These are phyloP conservation scores for Cadophora sp. DNA, from an alignment of 2,329 filamentous ascomycete genomes.

Conservation along the genomic window DNA sequence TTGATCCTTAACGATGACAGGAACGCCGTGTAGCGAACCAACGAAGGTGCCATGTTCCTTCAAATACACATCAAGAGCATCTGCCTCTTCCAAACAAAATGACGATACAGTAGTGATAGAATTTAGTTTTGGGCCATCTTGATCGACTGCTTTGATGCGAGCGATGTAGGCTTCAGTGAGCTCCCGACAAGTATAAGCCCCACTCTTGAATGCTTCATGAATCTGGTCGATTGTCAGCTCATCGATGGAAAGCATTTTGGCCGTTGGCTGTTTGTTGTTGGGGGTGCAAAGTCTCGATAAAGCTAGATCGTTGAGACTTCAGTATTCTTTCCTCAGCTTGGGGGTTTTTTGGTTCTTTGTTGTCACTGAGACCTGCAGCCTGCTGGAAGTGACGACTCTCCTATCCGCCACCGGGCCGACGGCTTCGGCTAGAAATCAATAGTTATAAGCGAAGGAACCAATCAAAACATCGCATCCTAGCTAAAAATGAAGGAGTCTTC, in stretches of 20 bases:
- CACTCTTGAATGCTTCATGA: conserved; percentile 25
- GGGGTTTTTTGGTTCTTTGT: too few relatives aligned
- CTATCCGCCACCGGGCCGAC: conserved; percentile 7
- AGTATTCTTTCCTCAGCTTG: too few relatives aligned
- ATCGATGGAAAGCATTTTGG: conserved; percentile 25
- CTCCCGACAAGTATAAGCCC: conserved; percentile 28
- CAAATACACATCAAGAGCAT: conserved; percentile 22
- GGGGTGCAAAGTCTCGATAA: neutral
- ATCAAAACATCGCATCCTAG: neutral
- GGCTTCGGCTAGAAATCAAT: conserved; percentile 15
- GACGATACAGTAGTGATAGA: conserved; percentile 25
- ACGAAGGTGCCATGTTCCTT: conserved; percentile 25
- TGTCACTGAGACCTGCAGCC: too few relatives aligned
- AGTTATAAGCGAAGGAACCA: conserved; percentile 2
- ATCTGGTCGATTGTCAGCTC: conserved; percentile 30
- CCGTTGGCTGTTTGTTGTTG: neutral
- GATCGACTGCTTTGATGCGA: conserved; percentile 27
- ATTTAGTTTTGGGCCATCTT: conserved; percentile 27
- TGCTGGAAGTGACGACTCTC: neutral
- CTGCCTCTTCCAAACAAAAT: conserved; percentile 25
- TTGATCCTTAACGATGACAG: conserved; percentile 66
- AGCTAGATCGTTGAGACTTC: too few relatives aligned
- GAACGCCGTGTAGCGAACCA: conserved; percentile 59
- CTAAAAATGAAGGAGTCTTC: too few relatives aligned
- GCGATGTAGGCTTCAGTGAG: conserved; percentile 29